Base-by-base conservation (phyloP, 495 filamentous ascomycete genomes). In the Hypoxylon intermedium region DNA sequence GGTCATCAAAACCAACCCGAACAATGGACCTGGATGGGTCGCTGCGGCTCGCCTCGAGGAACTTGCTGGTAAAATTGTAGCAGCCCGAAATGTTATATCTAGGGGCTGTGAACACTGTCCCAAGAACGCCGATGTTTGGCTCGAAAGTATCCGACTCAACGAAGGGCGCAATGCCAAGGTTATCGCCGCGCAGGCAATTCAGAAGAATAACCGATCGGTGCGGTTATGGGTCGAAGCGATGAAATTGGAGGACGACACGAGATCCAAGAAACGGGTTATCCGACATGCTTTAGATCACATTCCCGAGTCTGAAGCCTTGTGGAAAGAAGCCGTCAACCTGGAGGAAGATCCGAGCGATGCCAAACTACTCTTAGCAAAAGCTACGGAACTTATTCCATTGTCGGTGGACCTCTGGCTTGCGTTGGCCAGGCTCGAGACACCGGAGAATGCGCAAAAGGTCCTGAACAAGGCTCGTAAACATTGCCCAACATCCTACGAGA, bases 311-410 rank as follows among this genome's bases (percentile, higher is more conserved):
- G 92, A 97, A 20, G 86, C 88, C 23, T 83, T 99, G 26, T 99
- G 94, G 94, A 98, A 97, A 72, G 90, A 94, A 68, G 87, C 92
- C n/a, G 93, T 98, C 37, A 98, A 98, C 60, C 77, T 97, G 34
- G 93, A 97, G 67, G 92, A 97, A 53, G 88, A 94, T 63, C 85
- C 89, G 0, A 87, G 86, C 5, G 91, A 97, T 75, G 94, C 93
- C 6, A 82, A 86, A 55, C 77, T 98, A 24, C 81, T 99, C 33
- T 82, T 98, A 15, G 91, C 91, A 7, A 95, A 96, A 75, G 95
- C 94, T 2, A 92, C 91, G 6, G 93, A 98, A 55, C 89, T 97
- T 54, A 93, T 99, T 53, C 93, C 93, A 0, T 77, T 93, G 9
- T 95, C 92, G 1, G 87, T 97, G 26, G 94, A 99, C 67, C 79